These are phyloP conservation scores for Plasmodium gonderi DNA, from an alignment of 169 alveolate genomes.

Conservation along the genomic window DNA sequence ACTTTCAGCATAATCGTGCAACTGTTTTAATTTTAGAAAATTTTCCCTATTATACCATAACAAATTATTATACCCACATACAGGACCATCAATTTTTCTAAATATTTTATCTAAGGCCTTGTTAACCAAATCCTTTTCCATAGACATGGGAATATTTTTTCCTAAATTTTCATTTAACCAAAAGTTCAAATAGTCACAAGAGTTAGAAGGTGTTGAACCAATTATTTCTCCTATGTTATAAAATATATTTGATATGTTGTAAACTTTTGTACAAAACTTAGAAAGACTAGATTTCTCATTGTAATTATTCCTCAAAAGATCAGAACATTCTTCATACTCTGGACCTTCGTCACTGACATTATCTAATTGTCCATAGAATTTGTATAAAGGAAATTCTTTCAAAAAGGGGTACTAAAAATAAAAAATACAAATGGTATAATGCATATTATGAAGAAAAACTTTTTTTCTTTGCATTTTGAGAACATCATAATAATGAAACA, in stretches of 20 bases:
- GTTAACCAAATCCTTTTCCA: background rate
- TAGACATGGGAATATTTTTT: background rate
- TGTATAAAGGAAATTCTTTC: background rate
- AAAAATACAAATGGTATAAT: background rate
- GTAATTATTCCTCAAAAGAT: background rate
- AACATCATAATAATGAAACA: background rate
- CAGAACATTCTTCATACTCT: background rate
- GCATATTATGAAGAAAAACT: background rate
- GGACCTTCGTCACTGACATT: background rate
- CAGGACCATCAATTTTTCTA: background rate
- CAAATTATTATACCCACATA: background rate
- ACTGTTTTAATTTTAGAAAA: background rate
- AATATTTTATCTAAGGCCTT: background rate
- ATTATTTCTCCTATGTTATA: background rate
- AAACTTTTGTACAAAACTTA: background rate
- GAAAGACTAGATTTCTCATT: background rate
- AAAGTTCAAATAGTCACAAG: background rate
- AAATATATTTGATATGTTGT: background rate
- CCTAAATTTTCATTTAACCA: background rate
- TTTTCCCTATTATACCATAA: background rate
- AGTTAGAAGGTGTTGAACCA: background rate
- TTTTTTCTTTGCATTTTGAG: background rate
- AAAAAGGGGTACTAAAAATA: background rate
- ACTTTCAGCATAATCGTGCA: background rate
- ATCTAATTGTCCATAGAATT: background rate